These are phyloP conservation scores for Erucastrum elatum DNA, from an alignment of 345 rosid genomes.

Conservation along the genomic window DNA sequence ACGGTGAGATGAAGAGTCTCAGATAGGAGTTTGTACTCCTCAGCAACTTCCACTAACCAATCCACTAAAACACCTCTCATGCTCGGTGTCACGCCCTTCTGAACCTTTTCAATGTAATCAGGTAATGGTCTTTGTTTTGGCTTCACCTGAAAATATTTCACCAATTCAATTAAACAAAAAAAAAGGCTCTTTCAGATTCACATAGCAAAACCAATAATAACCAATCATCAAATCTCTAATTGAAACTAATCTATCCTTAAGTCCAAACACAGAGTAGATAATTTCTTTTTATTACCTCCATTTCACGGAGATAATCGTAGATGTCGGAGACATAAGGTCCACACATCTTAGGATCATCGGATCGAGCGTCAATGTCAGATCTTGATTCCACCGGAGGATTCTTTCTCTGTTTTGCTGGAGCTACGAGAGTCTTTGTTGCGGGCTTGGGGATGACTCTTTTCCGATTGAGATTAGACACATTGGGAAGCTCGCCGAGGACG, in stretches of 20 bases:
- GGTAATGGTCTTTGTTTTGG: slow-evolving; percentile 58
- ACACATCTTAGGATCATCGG: slow-evolving; percentile 42
- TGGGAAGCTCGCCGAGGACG: slow-evolving; percentile 25
- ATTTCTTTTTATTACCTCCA: slow-evolving; percentile 21
- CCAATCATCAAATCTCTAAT: not conserved
- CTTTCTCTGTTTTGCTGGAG: not conserved
- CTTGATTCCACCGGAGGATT: not conserved
- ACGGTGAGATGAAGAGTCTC: slow-evolving; percentile 63
- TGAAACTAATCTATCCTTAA: not conserved
- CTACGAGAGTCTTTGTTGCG: not conserved
- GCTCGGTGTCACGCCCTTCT: slow-evolving; percentile 55
- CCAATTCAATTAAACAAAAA: not conserved
- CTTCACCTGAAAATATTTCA: slow-evolving; percentile 44
- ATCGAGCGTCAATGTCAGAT: slow-evolving; percentile 24
- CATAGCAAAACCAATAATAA: not conserved
- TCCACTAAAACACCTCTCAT: slow-evolving; percentile 77
- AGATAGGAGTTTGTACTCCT: slow-evolving; percentile 59
- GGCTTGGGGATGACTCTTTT: slow-evolving; percentile 15
- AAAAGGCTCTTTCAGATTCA: not conserved
- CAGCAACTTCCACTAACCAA: slow-evolving; percentile 80
- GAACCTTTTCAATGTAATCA: slow-evolving; percentile 68
- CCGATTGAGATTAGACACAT: slow-evolving; percentile 23
- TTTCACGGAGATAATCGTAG: slow-evolving; percentile 30
- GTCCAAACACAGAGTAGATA: not conserved
- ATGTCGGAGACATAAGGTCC: slow-evolving; percentile 30